Evolutionary conservation across 352 stramenopile species (phyloP).

Genomic region (Pseudoperonospora humuli): DNA sequence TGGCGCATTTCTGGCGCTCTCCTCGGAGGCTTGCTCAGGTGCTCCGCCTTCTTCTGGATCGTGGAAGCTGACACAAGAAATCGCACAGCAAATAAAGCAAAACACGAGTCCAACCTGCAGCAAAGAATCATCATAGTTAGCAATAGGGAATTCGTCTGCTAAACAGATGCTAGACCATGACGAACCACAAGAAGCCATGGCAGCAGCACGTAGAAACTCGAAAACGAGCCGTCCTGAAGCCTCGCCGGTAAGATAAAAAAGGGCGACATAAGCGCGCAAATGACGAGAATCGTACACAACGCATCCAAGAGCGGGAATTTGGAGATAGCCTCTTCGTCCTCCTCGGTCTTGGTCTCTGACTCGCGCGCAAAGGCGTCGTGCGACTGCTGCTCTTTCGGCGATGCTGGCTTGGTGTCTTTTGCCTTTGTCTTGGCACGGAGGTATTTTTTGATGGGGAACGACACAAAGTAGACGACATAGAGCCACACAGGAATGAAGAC

Average conservation of each 20-base stretch:
- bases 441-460: conserved; percentile 45
- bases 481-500: conserved; percentile 77
- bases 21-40: conserved; percentile 22
- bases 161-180: neutral
- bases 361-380: conserved; percentile 74
- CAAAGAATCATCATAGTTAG: neutral
- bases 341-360: conserved; percentile 40
- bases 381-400: conserved; percentile 31
- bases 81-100: conserved; percentile 74
- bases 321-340: conserved; percentile 40
- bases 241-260: conserved; percentile 76
- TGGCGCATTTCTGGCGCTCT: conserved; percentile 33
- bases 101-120: conserved; percentile 55
- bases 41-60: conserved; percentile 22
- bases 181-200: conserved; percentile 78
- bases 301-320: conserved; percentile 55
- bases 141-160: neutral
- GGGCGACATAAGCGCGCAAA: conserved; percentile 53
- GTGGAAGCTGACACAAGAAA: conserved; percentile 57
- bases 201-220: conserved; percentile 71
- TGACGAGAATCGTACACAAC: conserved; percentile 45
- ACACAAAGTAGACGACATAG: conserved; percentile 57
- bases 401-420: conserved; percentile 24
- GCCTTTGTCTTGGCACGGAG: conserved; percentile 35
- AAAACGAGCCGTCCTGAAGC: conserved; percentile 64